A percentile compares a stretch with the other conserved stretches of the same genome.
phyloP scores from a whole-genome alignment of 208 protist species.

The Crithidia brevicula region DNA sequence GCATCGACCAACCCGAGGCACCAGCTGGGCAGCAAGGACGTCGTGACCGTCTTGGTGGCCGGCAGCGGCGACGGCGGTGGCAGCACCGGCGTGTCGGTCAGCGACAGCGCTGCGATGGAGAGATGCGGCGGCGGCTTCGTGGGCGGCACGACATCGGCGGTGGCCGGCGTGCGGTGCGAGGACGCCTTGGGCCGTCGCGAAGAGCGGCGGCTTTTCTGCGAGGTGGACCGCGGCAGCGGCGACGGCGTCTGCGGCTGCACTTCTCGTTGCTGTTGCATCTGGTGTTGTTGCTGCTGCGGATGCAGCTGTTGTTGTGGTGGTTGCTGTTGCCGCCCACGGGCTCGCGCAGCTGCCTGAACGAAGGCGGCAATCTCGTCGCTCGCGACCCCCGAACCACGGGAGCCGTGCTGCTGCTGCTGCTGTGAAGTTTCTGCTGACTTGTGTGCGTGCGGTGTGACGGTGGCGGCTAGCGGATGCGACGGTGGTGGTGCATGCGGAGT shows the following conservation, averaged over 20 bases:
- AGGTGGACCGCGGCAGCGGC: too few relatives aligned
- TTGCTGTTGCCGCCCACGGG: neutral
- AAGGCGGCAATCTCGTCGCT: conserved; percentile 1
- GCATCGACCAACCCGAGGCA: conserved; percentile 12
- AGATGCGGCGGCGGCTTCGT: neutral
- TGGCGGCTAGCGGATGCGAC: too few relatives aligned
- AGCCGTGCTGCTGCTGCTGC: neutral
- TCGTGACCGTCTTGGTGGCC: neutral
- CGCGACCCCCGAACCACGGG: too few relatives aligned
- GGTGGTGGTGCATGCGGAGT: neutral
- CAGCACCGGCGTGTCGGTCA: neutral
- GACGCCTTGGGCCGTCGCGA: neutral
- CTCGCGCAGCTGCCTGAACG: conserved; percentile 5
- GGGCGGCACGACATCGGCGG: conserved; percentile 1
- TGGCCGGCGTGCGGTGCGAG: conserved; percentile 6
- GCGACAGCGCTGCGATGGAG: neutral
- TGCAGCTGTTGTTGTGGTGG: neutral
- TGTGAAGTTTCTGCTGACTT: neutral
- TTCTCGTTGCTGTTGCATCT: too few relatives aligned
- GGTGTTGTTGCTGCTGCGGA: neutral
- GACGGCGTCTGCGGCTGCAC: too few relatives aligned
- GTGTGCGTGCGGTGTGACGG: neutral
- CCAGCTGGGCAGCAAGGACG: conserved; percentile 21
- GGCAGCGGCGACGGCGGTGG: neutral
- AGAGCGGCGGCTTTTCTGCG: neutral